These are phyloP conservation scores for Fusarium beomiforme DNA, from an alignment of 2,329 filamentous ascomycete species.

Conservation along the genomic window DNA sequence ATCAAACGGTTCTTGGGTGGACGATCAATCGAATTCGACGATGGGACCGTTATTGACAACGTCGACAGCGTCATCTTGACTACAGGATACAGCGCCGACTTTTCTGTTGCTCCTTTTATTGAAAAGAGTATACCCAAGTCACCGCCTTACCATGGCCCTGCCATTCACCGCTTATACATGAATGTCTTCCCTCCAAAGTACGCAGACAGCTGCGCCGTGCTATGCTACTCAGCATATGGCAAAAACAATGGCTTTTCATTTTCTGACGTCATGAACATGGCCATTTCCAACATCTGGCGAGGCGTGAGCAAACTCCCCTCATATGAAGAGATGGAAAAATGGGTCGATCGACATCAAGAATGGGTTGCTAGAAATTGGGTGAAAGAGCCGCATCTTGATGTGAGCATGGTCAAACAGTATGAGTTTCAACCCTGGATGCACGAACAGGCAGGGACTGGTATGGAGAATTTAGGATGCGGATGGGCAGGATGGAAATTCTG, in stretches of 20 bases:
- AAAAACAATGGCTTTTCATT: slow-evolving; percentile 29
- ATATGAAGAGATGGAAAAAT: slow-evolving; percentile 7
- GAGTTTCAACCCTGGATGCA: slow-evolving; percentile 51
- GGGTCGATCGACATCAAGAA: slow-evolving; percentile 17
- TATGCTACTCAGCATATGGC: slow-evolving; percentile 23
- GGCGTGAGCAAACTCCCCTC: slow-evolving; percentile 2
- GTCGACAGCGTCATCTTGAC: slow-evolving; percentile 20
- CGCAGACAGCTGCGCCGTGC: slow-evolving; percentile 14
- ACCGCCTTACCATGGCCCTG: neutral
- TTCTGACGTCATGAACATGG: slow-evolving; percentile 32
- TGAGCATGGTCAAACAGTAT: slow-evolving; percentile 43
- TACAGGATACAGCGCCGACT: slow-evolving; percentile 5
- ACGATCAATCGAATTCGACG: slow-evolving; percentile 23
- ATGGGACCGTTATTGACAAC: slow-evolving; percentile 10
- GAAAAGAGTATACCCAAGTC: neutral
- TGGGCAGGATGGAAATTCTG: slow-evolving; percentile 55
- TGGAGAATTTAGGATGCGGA: slow-evolving; percentile 55
- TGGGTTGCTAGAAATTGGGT: slow-evolving; percentile 16
- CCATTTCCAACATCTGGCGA: slow-evolving; percentile 20
- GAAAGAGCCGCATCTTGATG: slow-evolving; percentile 2
- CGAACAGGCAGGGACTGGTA: slow-evolving; percentile 52
- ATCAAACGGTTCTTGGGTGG: slow-evolving; percentile 8
- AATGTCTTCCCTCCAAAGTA: slow-evolving; percentile 22
- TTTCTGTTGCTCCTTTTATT: slow-evolving; percentile 13
- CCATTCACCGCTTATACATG: slow-evolving; percentile 13